A percentile compares a stretch with the other conserved stretches of the same genome.
phyloP scores from a whole-genome alignment of 352 stramenopile genomes.

The Paralagenidium karlingii region DNA sequence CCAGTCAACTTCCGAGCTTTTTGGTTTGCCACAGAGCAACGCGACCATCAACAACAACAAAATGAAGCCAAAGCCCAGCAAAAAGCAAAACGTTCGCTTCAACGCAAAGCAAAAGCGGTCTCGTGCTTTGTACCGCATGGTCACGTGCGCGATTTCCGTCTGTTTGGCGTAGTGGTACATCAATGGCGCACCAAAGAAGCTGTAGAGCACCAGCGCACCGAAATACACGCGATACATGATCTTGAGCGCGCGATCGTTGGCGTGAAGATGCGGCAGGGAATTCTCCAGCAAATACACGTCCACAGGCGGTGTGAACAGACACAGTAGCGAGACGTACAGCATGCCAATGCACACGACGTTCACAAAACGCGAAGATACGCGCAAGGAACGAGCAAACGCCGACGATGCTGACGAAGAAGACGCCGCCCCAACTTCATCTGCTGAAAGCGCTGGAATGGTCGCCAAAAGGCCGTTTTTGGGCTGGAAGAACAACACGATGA shows the following conservation, averaged over 20 bases:
- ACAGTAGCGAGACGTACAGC: conserved; percentile 59
- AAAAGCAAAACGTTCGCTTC: conserved; percentile 66
- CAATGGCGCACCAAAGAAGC: conserved; percentile 55
- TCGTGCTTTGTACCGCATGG: conserved; percentile 35
- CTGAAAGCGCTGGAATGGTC: not conserved
- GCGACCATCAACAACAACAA: conserved; percentile 55
- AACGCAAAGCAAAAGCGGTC: conserved; percentile 40
- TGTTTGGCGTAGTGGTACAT: conserved; percentile 76
- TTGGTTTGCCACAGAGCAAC: conserved; percentile 63
- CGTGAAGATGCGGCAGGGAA: conserved; percentile 35
- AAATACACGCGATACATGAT: conserved; percentile 70
- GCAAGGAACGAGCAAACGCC: conserved; percentile 35
- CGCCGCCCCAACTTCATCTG: too few species aligned
- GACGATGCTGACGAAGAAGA: conserved; percentile 35
- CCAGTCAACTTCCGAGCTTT: conserved; percentile 67
- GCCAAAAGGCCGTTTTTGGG: conserved; percentile 11
- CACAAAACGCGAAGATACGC: conserved; percentile 56
- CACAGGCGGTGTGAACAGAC: conserved; percentile 63
- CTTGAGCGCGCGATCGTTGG: conserved; percentile 33
- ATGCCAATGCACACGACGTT: conserved; percentile 51
- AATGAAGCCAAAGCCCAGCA: conserved; percentile 50
- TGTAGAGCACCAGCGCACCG: conserved; percentile 37
- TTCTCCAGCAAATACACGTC: conserved; percentile 75
- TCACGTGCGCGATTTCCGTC: conserved; percentile 76
- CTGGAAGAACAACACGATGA: conserved; percentile 51